These are phyloP conservation scores for Handroanthus guayacan DNA, from an alignment of 257 asterid species.

Conservation along the genomic window DNA sequence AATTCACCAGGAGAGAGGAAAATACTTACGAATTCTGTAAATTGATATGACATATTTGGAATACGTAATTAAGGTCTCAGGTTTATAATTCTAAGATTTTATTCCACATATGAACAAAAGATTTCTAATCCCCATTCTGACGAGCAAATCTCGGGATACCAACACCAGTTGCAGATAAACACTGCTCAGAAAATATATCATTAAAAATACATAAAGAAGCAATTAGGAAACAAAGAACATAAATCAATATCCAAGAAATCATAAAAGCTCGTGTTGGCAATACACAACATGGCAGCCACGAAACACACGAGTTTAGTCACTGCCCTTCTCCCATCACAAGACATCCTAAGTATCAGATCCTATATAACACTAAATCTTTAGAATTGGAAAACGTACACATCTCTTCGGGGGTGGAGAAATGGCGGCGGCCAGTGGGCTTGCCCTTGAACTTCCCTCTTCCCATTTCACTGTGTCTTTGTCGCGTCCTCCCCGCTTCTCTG, in stretches of 20 bases:
- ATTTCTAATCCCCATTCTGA: background rate
- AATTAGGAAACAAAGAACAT: background rate
- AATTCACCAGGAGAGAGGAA: background rate
- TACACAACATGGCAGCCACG: slow-evolving; percentile 21
- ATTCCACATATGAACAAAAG: background rate
- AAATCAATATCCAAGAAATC: background rate
- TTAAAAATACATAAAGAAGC: background rate
- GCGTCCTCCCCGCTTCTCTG: slow-evolving; percentile 14
- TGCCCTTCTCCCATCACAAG: background rate
- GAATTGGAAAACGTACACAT: slow-evolving; percentile 49
- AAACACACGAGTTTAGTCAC: slow-evolving; percentile 14
- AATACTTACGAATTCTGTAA: background rate
- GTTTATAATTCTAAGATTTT: background rate
- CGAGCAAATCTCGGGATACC: background rate
- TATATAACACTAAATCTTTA: background rate
- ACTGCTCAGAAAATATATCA: background rate
- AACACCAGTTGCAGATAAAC: background rate
- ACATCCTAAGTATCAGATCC: slow-evolving; percentile 20
- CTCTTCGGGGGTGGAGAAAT: slow-evolving; percentile 66
- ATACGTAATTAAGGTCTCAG: background rate
- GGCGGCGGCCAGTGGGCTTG: slow-evolving; percentile 74
- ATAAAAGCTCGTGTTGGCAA: background rate
- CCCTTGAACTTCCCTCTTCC: slow-evolving; percentile 73
- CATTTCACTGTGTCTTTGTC: slow-evolving; percentile 35
- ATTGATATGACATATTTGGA: background rate